Evolutionary conservation across 2,329 filamentous ascomycete species (phyloP).

Genomic region (Penicillium sp.): DNA sequence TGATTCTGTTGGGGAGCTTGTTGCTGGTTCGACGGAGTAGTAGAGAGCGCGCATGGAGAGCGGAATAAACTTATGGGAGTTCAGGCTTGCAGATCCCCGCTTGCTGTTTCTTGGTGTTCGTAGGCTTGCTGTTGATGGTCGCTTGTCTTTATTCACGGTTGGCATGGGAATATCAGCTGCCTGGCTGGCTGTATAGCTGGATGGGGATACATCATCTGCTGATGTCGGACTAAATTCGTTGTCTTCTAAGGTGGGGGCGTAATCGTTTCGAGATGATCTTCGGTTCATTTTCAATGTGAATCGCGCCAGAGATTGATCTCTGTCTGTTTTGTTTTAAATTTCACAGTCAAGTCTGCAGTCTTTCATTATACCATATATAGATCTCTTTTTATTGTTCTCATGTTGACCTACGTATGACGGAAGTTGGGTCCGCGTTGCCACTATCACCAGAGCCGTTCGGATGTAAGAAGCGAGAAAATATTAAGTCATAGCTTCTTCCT

Average conservation of each 20-base stretch:
- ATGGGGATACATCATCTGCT: slow-evolving; percentile 2
- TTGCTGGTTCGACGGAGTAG: slow-evolving; percentile 34
- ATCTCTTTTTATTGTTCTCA: background rate
- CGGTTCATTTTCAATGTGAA: background rate
- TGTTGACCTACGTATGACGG: slow-evolving; percentile 8
- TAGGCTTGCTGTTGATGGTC: slow-evolving; percentile 12
- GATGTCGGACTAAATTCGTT: slow-evolving; percentile 1
- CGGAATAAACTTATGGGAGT: slow-evolving; percentile 43
- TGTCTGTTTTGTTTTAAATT: background rate
- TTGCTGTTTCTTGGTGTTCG: slow-evolving; percentile 16
- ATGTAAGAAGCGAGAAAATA: slow-evolving; percentile 1
- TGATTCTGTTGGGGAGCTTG: slow-evolving; percentile 12
- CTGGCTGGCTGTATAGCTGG: background rate
- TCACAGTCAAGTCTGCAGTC: background rate
- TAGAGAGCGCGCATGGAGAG: slow-evolving; percentile 46
- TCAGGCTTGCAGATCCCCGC: slow-evolving; percentile 35
- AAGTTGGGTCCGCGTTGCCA: slow-evolving; percentile 26
- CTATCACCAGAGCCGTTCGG: background rate
- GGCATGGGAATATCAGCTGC: background rate
- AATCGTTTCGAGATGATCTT: background rate
- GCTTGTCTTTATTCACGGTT: background rate
- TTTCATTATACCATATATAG: background rate
- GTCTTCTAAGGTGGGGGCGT: background rate
- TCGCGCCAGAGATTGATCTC: background rate
- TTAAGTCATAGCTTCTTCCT: background rate